Percentiles rank a stretch among this genome's conserved stretches.
Conservation (phyloP, 345 rosid species). For the Eucalyptus urophylla region DNA sequence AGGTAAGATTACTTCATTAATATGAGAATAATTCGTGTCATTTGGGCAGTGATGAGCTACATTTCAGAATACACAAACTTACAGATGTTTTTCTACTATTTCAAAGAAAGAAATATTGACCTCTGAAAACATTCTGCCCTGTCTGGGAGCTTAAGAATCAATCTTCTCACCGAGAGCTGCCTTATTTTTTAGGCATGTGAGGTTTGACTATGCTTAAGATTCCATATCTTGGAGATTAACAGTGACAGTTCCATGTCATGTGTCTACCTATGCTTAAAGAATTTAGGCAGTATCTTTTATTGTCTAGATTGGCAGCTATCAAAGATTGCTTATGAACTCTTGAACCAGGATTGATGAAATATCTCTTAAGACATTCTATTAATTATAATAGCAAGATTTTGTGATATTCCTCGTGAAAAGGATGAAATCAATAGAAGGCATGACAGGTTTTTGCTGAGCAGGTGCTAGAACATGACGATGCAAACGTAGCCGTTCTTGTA, state of each 20-base stretch:
- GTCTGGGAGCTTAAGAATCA: not conserved
- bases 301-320: not conserved
- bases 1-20: not conserved
- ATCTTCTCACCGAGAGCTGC: not conserved
- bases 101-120: not conserved
- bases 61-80: not conserved
- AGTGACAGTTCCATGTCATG: not conserved
- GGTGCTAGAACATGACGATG: conserved; percentile 68
- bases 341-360: not conserved
- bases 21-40: not conserved
- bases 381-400: not conserved
- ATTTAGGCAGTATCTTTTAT: not conserved
- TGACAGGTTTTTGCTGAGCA: conserved; percentile 5
- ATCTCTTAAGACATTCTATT: not conserved
- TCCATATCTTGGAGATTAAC: not conserved
- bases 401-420: not conserved
- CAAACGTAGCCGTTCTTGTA: conserved; percentile 61
- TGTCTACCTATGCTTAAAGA: not conserved
- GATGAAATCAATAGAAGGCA: not conserved
- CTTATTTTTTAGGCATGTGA: not conserved
- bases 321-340: not conserved
- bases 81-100: not conserved
- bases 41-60: not conserved
- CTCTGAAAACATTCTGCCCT: not conserved
- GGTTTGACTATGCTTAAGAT: not conserved